Base-by-base conservation (phyloP, 2,329 filamentous ascomycete genomes). In the Apiospora hydei region DNA sequence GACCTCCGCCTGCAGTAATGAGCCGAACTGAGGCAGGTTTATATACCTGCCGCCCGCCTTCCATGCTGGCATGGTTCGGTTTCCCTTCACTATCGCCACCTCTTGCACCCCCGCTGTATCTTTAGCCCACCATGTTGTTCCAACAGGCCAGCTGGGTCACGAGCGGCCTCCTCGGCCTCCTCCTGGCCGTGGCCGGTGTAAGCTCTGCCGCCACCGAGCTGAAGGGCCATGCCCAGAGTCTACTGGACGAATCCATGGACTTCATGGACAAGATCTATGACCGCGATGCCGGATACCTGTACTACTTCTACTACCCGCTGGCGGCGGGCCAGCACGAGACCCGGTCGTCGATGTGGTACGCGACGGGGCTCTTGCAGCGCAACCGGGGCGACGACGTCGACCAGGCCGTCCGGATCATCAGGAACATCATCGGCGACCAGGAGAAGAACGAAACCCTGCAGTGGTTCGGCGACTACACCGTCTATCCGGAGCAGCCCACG, bases 281-380 rank as follows among this genome's bases (percentile, higher is more conserved):
- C 71, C 74, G 80, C 3, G 76, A 77, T 5, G 82, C 82, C 43
- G 82, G 82, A 0, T 87, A 87, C 74, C 74, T 87, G 34, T 85
- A 84, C 75, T 80, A 82, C 41, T 79, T 83, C 49, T 76, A 80
- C 70, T 73, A 72, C 68, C 72, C 72, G 38, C 67, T 73, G 21
- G 73, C 72, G 24, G 72, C 69, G 77, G 80, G 26, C 4, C 73
- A n/a, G 74, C 85, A 87, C 68, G 85, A 86, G 38, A 87, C 85
- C 1, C 80, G 86, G 69, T 82, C 82, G 24, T 86, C 85, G 2
- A 81, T 81, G 0, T 88, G 86, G 85, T 87, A 88, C 78, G 84
- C 84, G 0, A 80, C 84, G 5, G 86, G 86, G 0, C 77, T 88
- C 26, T 76, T 88, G 18, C 84, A 85, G 46, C 80, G 86, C 3